A percentile compares a stretch with the other conserved stretches of the same genome.
Conservation (phyloP, 306 rosid genomes). For the Arachis hypogaea region DNA sequence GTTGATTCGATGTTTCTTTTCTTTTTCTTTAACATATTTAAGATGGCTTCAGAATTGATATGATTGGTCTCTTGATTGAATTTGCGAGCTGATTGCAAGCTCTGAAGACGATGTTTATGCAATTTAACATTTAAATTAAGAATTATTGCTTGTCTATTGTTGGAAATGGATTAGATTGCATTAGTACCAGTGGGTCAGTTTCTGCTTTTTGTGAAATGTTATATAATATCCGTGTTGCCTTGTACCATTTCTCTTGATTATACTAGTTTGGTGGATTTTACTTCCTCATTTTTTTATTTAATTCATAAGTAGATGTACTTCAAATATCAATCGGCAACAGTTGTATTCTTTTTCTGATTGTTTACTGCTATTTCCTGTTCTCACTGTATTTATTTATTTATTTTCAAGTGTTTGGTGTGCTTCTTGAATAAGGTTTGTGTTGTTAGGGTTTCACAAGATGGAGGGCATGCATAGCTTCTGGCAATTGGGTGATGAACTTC, state of each 20-base stretch:
- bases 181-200: background rate
- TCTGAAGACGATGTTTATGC: slow-evolving; percentile 4
- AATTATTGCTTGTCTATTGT: background rate
- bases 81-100: background rate
- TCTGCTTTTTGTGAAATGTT: slow-evolving; percentile 14
- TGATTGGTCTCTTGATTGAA: background rate
- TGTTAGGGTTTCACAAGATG: slow-evolving; percentile 60
- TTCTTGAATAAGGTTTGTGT: slow-evolving; percentile 13
- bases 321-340: background rate
- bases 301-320: background rate
- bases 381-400: background rate
- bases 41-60: background rate
- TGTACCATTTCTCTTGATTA: slow-evolving; percentile 2
- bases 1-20: background rate
- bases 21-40: background rate
- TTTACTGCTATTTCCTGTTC: background rate
- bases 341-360: background rate
- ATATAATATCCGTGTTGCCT: background rate
- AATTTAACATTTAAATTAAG: slow-evolving; percentile 3
- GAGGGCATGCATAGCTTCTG: slow-evolving; percentile 85
- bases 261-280: background rate
- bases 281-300: background rate
- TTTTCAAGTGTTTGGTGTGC: background rate
- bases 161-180: background rate
- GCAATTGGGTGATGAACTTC: slow-evolving; percentile 97